These are phyloP conservation scores for Setaria viridis DNA, from an alignment of 202 grass and related monocot species.

Conservation along the genomic window DNA sequence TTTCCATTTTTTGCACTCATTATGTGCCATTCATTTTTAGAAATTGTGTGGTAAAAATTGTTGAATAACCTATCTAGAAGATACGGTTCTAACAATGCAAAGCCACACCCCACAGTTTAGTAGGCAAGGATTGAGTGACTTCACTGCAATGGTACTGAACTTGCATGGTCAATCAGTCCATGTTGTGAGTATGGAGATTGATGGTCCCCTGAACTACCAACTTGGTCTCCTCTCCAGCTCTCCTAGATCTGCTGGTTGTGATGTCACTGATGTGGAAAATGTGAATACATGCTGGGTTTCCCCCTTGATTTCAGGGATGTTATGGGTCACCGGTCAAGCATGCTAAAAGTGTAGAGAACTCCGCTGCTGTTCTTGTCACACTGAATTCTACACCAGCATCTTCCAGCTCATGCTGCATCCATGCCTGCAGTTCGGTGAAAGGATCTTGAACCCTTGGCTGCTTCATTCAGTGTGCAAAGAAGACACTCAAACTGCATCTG, in stretches of 20 bases:
- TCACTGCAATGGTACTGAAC: not conserved
- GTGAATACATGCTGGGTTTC: not conserved
- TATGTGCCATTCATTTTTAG: not conserved
- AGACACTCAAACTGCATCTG: not conserved
- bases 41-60: not conserved
- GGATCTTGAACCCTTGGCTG: not conserved
- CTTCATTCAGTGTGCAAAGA: constrained; percentile 2
- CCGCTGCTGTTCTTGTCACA: not conserved
- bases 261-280: constrained; percentile 42
- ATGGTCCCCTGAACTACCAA: constrained; percentile 3
- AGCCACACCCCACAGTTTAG: not conserved
- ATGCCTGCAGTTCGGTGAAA: constrained; percentile 13
- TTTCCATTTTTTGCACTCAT: not conserved
- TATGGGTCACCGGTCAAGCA: not conserved
- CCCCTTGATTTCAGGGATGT: constrained; percentile 40
- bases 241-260: constrained; percentile 25
- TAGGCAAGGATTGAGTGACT: not conserved
- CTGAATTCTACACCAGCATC: constrained; percentile 17
- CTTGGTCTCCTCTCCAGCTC: not conserved
- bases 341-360: not conserved
- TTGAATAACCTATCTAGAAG: too few relatives aligned
- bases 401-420: not conserved
- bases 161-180: constrained; percentile 29
- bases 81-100: too few relatives aligned
- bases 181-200: not conserved